These are phyloP conservation scores for Naganishia kalamii DNA, from an alignment of 768 basidiomycete species.

Conservation along the genomic window DNA sequence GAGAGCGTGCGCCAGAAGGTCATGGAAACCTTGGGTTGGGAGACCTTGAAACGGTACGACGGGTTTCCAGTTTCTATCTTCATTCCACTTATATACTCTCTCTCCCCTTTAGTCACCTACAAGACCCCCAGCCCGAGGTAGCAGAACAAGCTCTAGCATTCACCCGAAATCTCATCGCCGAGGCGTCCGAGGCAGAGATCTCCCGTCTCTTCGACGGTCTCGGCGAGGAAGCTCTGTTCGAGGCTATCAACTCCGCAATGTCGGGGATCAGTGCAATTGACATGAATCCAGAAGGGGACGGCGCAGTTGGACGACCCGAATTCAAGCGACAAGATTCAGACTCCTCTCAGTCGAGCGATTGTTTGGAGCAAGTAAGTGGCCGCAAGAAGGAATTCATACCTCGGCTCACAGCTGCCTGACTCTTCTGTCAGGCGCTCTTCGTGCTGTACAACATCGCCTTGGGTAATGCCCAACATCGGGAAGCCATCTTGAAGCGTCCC, in stretches of 20 bases:
- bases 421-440: conserved; percentile 9
- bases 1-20: conserved; percentile 60
- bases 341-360: conserved; percentile 4
- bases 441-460: conserved; percentile 25
- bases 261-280: neutral
- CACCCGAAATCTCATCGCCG: conserved; percentile 18
- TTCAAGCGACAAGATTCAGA: neutral
- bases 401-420: neutral
- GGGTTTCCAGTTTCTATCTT: neutral
- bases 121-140: conserved; percentile 20
- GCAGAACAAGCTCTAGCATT: conserved; percentile 25
- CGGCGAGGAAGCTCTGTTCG: conserved; percentile 21
- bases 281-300: neutral
- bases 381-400: too few relatives aligned
- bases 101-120: conserved; percentile 14
- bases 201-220: conserved; percentile 20
- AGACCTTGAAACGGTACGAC: conserved; percentile 55
- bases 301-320: neutral
- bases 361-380: conserved; percentile 22
- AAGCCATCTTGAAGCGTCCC: conserved; percentile 17
- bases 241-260: conserved; percentile 4
- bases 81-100: neutral
- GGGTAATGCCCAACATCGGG: conserved; percentile 19
- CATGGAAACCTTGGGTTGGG: conserved; percentile 67
- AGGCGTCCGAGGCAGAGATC: conserved; percentile 24